Conservation (phyloP, 352 stramenopile genomes). For the Pythium biforme region DNA sequence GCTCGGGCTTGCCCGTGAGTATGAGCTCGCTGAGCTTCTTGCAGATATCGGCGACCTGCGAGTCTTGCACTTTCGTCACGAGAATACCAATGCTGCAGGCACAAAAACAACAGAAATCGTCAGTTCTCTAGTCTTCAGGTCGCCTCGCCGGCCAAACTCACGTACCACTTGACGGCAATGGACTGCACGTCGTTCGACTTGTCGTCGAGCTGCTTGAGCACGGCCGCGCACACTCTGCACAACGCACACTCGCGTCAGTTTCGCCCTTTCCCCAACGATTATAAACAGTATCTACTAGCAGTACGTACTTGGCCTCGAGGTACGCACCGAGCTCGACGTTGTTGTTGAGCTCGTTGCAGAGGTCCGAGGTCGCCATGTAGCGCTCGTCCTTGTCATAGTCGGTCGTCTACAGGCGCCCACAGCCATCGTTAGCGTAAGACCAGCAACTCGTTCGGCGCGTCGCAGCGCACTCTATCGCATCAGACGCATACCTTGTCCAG, state of each 20-base stretch:
- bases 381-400: conserved; percentile 97
- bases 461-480: not conserved
- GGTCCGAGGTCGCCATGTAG: conserved; percentile 99
- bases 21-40: conserved; percentile 97
- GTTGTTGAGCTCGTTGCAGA: conserved; percentile 96
- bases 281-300: not conserved
- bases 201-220: conserved; percentile 97
- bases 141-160: not conserved
- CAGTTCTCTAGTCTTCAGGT: not conserved
- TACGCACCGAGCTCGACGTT: conserved; percentile 87
- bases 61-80: conserved; percentile 95
- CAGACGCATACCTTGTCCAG: conserved; percentile 64
- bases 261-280: not conserved
- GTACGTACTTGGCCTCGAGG: conserved; percentile 78
- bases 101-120: not conserved
- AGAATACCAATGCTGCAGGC: conserved; percentile 89
- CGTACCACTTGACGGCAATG: conserved; percentile 86
- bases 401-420: conserved; percentile 45
- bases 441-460: not conserved
- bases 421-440: not conserved
- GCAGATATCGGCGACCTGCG: conserved; percentile 96
- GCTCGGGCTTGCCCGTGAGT: conserved; percentile 94
- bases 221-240: conserved; percentile 92
- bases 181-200: conserved; percentile 99
- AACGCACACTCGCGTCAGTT: not conserved